These are phyloP conservation scores for Pythium dissimile DNA, from an alignment of 352 stramenopile species.

Conservation along the genomic window DNA sequence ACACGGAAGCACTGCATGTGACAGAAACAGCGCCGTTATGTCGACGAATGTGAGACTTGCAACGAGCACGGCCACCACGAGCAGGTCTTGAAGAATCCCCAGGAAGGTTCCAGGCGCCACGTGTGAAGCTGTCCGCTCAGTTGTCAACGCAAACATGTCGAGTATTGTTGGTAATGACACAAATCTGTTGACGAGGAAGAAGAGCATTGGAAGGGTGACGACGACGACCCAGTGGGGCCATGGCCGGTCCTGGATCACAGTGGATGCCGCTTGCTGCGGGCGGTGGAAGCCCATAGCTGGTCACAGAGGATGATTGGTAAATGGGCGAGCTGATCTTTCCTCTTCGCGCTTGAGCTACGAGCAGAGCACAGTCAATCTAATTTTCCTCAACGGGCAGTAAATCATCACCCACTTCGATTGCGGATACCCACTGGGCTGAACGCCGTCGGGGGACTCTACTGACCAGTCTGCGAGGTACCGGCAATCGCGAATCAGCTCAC, in stretches of 20 bases:
- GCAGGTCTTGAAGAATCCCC: slow-evolving; percentile 41
- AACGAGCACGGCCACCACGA: slow-evolving; percentile 29
- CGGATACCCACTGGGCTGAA: too few relatives aligned
- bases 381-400: too few relatives aligned
- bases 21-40: not conserved
- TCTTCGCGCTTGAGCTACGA: too few relatives aligned
- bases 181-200: slow-evolving; percentile 33
- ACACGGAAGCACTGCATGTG: not conserved
- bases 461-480: too few relatives aligned
- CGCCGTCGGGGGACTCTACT: too few relatives aligned
- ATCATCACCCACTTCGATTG: too few relatives aligned
- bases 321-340: too few relatives aligned
- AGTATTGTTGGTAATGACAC: slow-evolving; percentile 26
- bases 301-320: not conserved
- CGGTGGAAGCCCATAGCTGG: not conserved
- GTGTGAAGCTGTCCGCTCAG: slow-evolving; percentile 17
- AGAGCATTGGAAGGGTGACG: slow-evolving; percentile 24
- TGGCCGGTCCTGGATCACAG: slow-evolving; percentile 2
- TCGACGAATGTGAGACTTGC: slow-evolving; percentile 21
- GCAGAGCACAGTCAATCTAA: too few relatives aligned
- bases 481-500: too few relatives aligned
- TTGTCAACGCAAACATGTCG: slow-evolving; percentile 21
- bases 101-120: slow-evolving; percentile 20
- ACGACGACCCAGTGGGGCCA: slow-evolving; percentile 41
- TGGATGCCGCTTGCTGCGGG: not conserved